Conservation (phyloP, 1,139 yeast species). For the Saccharomyces pastorianus region DNA sequence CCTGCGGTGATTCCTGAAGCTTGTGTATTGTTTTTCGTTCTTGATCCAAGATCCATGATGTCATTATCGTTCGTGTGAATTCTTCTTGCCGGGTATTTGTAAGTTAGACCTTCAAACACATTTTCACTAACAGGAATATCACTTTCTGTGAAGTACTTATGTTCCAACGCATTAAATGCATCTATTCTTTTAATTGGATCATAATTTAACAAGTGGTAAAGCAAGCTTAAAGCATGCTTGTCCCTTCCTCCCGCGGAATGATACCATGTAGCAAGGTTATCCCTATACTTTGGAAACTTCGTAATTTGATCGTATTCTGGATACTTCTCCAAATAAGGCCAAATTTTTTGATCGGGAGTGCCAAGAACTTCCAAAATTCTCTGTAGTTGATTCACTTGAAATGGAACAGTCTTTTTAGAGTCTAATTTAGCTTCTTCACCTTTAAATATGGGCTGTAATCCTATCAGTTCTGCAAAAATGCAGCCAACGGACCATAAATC, state of each 20-base stretch:
- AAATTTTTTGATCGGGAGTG: slow-evolving; percentile 62
- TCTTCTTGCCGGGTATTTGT: slow-evolving; percentile 63
- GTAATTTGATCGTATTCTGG: slow-evolving; percentile 75
- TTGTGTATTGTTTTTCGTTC: slow-evolving; percentile 17
- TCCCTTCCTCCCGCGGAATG: slow-evolving; percentile 70
- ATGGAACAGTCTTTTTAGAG: slow-evolving; percentile 84
- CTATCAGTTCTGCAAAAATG: slow-evolving; percentile 82
- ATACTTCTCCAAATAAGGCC: slow-evolving; percentile 73
- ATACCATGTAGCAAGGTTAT: slow-evolving; percentile 76
- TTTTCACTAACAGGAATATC: slow-evolving; percentile 60
- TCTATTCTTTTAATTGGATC: slow-evolving; percentile 78
- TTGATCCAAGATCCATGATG: slow-evolving; percentile 34
- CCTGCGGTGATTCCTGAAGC: slow-evolving; percentile 19
- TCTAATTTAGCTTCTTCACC: slow-evolving; percentile 98
- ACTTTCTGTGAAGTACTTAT: slow-evolving; percentile 57
- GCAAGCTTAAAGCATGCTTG: slow-evolving; percentile 56
- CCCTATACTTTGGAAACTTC: slow-evolving; percentile 55
- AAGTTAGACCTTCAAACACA: slow-evolving; percentile 56
- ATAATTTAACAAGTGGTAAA: slow-evolving; percentile 60
- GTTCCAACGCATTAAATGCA: slow-evolving; percentile 66
- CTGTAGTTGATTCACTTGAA: slow-evolving; percentile 84
- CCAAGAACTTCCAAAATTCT: slow-evolving; percentile 88
- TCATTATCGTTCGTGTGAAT: slow-evolving; percentile 74
- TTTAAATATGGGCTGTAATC: slow-evolving; percentile 85
- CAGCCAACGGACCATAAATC: slow-evolving; percentile 98